Conservation (phyloP, 169 alveolate species). For the Perkinsus chesapeaki region DNA sequence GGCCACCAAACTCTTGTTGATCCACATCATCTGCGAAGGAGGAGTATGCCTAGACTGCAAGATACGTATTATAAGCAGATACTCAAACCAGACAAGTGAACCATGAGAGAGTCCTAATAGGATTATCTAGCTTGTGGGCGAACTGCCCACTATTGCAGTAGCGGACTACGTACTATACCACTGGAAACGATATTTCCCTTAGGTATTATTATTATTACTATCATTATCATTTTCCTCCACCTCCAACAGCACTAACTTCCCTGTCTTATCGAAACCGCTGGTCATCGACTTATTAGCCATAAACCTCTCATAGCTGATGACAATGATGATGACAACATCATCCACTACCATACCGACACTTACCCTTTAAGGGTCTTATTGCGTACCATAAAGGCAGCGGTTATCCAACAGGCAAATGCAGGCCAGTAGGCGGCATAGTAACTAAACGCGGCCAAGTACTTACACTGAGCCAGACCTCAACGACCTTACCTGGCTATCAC, state of each 20-base stretch:
- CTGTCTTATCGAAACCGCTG: neutral
- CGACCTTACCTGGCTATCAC: neutral
- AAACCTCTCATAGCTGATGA: neutral
- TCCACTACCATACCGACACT: neutral
- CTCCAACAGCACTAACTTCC: neutral
- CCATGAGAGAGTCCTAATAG: too few species aligned
- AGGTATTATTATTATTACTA: too few species aligned
- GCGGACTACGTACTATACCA: too few species aligned
- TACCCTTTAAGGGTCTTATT: neutral
- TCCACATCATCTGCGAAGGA: neutral
- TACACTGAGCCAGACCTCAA: neutral
- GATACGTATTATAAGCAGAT: too few species aligned
- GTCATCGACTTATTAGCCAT: neutral
- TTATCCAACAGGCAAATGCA: neutral
- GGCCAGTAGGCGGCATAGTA: neutral
- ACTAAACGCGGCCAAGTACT: neutral
- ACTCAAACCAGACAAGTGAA: too few species aligned
- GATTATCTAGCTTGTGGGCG: too few species aligned
- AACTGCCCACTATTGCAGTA: too few species aligned
- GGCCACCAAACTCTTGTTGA: neutral
- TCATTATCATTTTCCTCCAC: neutral
- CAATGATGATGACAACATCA: too few species aligned
- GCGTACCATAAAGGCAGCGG: neutral
- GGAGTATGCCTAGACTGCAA: too few species aligned
- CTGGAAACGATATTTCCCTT: too few species aligned